phyloP scores from a whole-genome alignment of 2,329 filamentous ascomycete genomes.

The Colletotrichum musae region DNA sequence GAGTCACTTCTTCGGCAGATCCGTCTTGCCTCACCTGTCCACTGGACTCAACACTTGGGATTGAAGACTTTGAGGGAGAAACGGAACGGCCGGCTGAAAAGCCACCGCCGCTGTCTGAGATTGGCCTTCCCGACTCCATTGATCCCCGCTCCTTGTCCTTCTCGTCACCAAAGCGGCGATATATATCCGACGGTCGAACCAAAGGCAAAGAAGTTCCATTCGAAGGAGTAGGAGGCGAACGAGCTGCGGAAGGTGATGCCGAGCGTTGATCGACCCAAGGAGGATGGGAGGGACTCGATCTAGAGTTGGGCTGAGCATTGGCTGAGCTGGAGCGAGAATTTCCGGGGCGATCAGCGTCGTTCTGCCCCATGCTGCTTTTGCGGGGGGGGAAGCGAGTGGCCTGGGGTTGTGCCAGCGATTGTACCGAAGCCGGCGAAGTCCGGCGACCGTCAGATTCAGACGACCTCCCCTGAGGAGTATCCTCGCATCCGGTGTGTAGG shows the following conservation, averaged over 20 bases:
- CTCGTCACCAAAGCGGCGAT: slow-evolving; percentile 79
- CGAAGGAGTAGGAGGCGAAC: slow-evolving; percentile 53
- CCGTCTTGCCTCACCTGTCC: slow-evolving; percentile 31
- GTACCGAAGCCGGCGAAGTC: slow-evolving; percentile 38
- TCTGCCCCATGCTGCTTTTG: slow-evolving; percentile 73
- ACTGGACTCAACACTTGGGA: slow-evolving; percentile 26
- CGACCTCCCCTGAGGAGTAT: slow-evolving; percentile 16
- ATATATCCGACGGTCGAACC: slow-evolving; percentile 82
- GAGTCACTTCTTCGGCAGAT: slow-evolving; percentile 6
- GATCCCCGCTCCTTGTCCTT: slow-evolving; percentile 69
- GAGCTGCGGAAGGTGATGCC: slow-evolving; percentile 55
- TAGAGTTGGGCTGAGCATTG: slow-evolving; percentile 46
- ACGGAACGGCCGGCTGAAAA: slow-evolving; percentile 9
- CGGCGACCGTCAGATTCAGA: slow-evolving; percentile 30
- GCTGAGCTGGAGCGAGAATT: slow-evolving; percentile 50
- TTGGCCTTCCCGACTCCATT: slow-evolving; percentile 70
- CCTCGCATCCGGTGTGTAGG: slow-evolving; percentile 29
- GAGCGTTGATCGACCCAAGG: slow-evolving; percentile 55
- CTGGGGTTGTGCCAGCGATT: slow-evolving; percentile 44
- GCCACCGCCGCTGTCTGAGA: slow-evolving; percentile 63
- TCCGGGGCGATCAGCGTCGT: slow-evolving; percentile 48
- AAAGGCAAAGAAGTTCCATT: slow-evolving; percentile 74
- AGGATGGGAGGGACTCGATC: slow-evolving; percentile 47
- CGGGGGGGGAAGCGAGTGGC: slow-evolving; percentile 68
- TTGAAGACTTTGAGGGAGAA: slow-evolving; percentile 10